phyloP scores from a whole-genome alignment of 1,284 basidiomycete genomes.

The Puccinia novopanici region DNA sequence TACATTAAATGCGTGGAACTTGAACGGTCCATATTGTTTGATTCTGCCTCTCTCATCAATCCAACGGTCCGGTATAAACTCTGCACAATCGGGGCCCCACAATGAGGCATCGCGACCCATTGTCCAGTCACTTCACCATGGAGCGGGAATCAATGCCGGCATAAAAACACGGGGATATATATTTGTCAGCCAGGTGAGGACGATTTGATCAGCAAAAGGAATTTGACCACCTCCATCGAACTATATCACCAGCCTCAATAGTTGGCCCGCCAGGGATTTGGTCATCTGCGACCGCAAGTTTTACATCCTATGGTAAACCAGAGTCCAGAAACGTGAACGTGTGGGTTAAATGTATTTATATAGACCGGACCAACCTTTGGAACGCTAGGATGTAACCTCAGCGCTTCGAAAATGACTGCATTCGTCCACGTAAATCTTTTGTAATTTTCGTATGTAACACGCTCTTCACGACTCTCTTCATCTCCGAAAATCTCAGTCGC shows the following conservation, averaged over 20 bases:
- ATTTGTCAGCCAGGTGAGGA: neutral
- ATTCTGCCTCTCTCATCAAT: conserved; percentile 52
- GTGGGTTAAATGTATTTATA: too few species aligned
- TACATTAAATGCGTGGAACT: conserved; percentile 54
- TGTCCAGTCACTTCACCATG: conserved; percentile 53
- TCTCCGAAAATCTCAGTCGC: conserved; percentile 3
- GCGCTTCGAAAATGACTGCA: conserved; percentile 52
- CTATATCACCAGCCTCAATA: conserved; percentile 30
- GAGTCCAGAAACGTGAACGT: neutral
- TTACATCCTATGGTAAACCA: conserved; percentile 20
- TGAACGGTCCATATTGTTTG: conserved; percentile 52
- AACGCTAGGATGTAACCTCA: conserved; percentile 53
- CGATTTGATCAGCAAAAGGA: neutral
- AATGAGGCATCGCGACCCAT: conserved; percentile 50
- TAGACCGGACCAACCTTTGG: conserved; percentile 47
- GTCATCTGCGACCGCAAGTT: conserved; percentile 17
- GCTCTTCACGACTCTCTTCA: neutral
- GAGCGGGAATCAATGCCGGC: too few species aligned
- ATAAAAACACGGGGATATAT: too few species aligned
- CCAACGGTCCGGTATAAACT: conserved; percentile 54
- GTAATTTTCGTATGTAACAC: conserved; percentile 48
- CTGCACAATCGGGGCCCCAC: conserved; percentile 53
- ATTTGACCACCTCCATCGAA: conserved; percentile 35
- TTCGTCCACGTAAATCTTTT: conserved; percentile 47
- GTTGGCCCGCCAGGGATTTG: conserved; percentile 40